Evolutionary conservation across 108 stramenopile species (phyloP).

Genomic region (Pseudonitzschia pungens): DNA sequence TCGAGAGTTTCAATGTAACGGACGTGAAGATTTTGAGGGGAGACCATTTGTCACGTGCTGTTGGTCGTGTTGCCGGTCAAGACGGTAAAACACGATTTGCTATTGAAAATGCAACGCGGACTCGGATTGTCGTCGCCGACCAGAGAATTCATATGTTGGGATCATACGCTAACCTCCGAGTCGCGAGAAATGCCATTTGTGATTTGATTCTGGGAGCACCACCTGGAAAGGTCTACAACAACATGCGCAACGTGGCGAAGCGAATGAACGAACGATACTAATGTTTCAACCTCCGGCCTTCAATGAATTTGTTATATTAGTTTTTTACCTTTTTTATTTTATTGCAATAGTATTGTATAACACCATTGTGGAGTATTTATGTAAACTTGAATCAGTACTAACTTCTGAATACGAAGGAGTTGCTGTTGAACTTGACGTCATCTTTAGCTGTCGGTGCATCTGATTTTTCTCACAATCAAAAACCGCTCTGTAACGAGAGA

Average conservation of each 20-base stretch:
- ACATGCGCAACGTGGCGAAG: conserved; percentile 97
- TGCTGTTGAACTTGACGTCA: too few species aligned
- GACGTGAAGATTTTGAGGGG: conserved; percentile 96
- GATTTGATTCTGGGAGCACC: conserved; percentile 98
- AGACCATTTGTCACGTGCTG: conserved; percentile 96
- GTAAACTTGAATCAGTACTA: too few species aligned
- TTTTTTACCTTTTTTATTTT: too few species aligned
- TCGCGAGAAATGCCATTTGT: conserved; percentile 99
- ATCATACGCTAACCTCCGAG: conserved; percentile 91
- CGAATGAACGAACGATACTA: conserved; percentile 96
- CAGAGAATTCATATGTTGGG: conserved; percentile 96
- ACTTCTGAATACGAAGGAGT: too few species aligned
- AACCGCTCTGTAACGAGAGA: too few species aligned
- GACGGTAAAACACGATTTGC: conserved; percentile 98
- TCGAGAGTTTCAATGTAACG: conserved; percentile 97
- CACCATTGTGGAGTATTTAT: too few species aligned
- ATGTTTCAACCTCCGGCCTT: background rate
- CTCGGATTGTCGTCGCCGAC: conserved; percentile 97
- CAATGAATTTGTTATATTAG: too few species aligned
- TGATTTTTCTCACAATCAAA: too few species aligned
- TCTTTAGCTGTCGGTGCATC: too few species aligned
- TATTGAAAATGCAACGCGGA: conserved; percentile 99
- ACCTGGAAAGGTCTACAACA: conserved; percentile 99
- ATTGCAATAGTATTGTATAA: too few species aligned
- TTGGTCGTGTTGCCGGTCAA: conserved; percentile 98